Conservation (phyloP, 2,329 filamentous ascomycete genomes). For the Leptographium flavum region DNA sequence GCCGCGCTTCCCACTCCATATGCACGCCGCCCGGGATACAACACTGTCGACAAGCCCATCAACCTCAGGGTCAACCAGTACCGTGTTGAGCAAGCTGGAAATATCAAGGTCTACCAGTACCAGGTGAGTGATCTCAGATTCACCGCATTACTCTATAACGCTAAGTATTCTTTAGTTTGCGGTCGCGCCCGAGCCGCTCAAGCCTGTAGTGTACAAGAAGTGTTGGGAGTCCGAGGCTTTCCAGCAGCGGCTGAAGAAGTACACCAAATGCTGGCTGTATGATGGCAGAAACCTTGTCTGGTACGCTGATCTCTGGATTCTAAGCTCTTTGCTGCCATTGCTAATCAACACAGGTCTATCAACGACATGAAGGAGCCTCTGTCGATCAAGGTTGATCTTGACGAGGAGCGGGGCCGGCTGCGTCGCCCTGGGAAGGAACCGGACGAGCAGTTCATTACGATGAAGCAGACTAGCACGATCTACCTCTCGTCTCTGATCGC, state of each 20-base stretch:
- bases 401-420: conserved; percentile 37
- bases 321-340: neutral
- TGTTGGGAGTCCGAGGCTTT: conserved; percentile 57
- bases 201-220: conserved; percentile 53
- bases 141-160: neutral
- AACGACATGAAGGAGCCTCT: conserved; percentile 27
- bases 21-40: conserved; percentile 38
- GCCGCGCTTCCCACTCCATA: conserved; percentile 18
- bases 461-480: conserved; percentile 53
- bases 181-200: conserved; percentile 47
- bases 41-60: conserved; percentile 40
- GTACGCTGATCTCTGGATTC: conserved; percentile 29
- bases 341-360: conserved; percentile 18
- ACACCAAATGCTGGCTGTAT: conserved; percentile 48
- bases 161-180: conserved; percentile 36
- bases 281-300: conserved; percentile 82
- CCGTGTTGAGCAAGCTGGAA: conserved; percentile 8
- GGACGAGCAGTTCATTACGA: conserved; percentile 42
- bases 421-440: conserved; percentile 20
- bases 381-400: conserved; percentile 55
- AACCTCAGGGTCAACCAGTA: conserved; percentile 36
- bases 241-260: conserved; percentile 35
- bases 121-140: conserved; percentile 51
- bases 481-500: conserved; percentile 49
- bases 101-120: conserved; percentile 56